Base-by-base conservation (phyloP, 495 filamentous ascomycete genomes). In the Aspergillus funiculosus region DNA sequence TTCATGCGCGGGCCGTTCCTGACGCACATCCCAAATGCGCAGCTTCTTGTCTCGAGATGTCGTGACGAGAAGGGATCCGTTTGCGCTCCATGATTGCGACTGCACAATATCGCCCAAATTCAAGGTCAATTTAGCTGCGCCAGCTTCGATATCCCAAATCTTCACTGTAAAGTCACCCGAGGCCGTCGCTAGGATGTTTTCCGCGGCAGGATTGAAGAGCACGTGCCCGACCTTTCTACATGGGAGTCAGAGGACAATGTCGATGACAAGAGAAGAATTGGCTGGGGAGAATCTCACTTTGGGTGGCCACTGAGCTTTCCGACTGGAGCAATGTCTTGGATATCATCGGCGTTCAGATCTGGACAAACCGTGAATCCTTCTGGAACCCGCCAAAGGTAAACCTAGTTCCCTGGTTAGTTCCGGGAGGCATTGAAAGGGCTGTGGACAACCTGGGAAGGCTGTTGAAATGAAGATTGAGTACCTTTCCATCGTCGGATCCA, bases 31-130 rank as follows among this genome's bases (percentile, higher is more conserved):
- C 92, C 92, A 97, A 49, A 97, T 80, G 20, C 94, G 81, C 43
- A 98, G 76, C 74, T 94, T 97, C 80, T 98, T 98, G 77, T 97
- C 94, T 36, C 94, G 81, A 21, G 87, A 95, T 10, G 92, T 97
- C 1, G 92, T 98, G 30, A 86, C 89, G 45, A 98, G 69, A 57
- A 94, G 72, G 22, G 85, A 81, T 35, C 92, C 92, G 53, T 90
- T 88, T 54, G 87, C 88, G 64, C 83, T 95, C 92, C 92, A 98
- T 15, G 90, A 94, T 57, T 95, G 75, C 37, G 86, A 92, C 66
- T 97, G 92, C 13, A 97, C 86, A 51, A 95, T 87, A 48, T 97
- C 92, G 27, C 75, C 79, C 64, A 96, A 82, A 56, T 85, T 89
- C 26, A 97, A 75, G 2, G 81, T 80, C 29, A 89, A 69, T 52